These are phyloP conservation scores for Blastosporella zonata DNA, from an alignment of 1,284 basidiomycete species.

Conservation along the genomic window DNA sequence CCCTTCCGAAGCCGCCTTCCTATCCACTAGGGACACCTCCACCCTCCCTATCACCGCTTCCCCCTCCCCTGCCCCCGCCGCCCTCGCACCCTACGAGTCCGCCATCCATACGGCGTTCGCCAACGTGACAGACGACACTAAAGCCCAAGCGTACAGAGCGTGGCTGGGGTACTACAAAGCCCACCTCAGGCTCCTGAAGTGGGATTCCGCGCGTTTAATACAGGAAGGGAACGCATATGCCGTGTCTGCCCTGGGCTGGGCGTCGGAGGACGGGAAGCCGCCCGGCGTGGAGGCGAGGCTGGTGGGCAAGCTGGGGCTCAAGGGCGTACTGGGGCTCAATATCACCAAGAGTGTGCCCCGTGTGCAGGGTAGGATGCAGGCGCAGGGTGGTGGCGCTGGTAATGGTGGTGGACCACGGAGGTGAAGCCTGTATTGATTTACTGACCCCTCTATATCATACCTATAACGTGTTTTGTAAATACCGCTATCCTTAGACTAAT, in stretches of 20 bases:
- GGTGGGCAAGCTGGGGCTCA: constrained; percentile 61
- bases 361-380: not conserved
- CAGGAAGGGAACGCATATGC: constrained; percentile 45
- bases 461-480: no score
- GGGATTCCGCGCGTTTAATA: constrained; percentile 44
- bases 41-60: constrained; percentile 38
- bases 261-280: constrained; percentile 24
- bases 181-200: constrained; percentile 37
- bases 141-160: constrained; percentile 51
- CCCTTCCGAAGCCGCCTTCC: constrained; percentile 50
- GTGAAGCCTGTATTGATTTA: no score
- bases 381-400: not conserved
- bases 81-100: constrained; percentile 6
- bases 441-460: no score
- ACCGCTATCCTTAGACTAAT: no score
- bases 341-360: constrained; percentile 1
- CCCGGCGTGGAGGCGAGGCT: constrained; percentile 50
- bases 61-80: not conserved
- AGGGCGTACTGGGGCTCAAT: constrained; percentile 40
- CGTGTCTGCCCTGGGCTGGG: constrained; percentile 40
- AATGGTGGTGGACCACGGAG: not conserved
- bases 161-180: constrained; percentile 63
- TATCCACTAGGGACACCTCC: constrained; percentile 39
- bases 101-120: constrained; percentile 24
- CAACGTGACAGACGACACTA: constrained; percentile 34